Evolutionary conservation across 805 yeast species (phyloP), one percentile per base, ranked within the genome.

Genomic region (Zygosaccharomyces siamensis): DNA sequence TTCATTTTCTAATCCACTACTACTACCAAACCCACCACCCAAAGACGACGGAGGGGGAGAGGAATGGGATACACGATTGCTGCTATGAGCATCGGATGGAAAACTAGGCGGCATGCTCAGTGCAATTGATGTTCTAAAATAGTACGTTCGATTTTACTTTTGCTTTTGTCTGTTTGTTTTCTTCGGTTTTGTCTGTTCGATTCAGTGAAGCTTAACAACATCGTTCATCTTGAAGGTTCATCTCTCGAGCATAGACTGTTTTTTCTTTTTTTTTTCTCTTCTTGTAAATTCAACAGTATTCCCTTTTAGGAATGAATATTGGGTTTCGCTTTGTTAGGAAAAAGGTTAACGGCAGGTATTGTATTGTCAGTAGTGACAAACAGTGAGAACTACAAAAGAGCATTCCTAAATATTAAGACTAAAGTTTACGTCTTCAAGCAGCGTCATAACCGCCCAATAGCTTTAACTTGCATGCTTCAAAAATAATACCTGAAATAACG

Each of bases 11-110:
- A 60, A 51, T 6, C 56, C 60, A 35, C 60, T 57, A 51, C 63
- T 62, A 36, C 65, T 62, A 10, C 63, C 67, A 48, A 57, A 62
- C 4, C 58, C 59, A 11, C 53, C 62, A 18, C 64, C 66, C 35
- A 60, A 41, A 4, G 67, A 64, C 4, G 68, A 63, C 10, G 64
- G 63, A 31, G 64, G 66, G 3, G 66, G 62, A 5, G 68, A 60
- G 6, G 62, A 59, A 45, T 55, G 53, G 2, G 59, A 51, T 7
- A 56, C 57, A 42, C 60, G 51, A 28, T 51, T 59, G 28, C 57
- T 55, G 10, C 50, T 49, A 12, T 53, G 53, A 20, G 56, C 51
- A 31, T 55, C 56, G 7, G 50, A 40, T 37, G 57, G 59, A 12
- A 51, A 49, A 39, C 58, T 62, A n/a, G 61, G 56, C 12, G 64